A percentile compares a stretch with the other conserved stretches of the same genome.
These are phyloP conservation scores for Salix brachista DNA, from an alignment of 345 rosid genomes.

Conservation along the genomic window DNA sequence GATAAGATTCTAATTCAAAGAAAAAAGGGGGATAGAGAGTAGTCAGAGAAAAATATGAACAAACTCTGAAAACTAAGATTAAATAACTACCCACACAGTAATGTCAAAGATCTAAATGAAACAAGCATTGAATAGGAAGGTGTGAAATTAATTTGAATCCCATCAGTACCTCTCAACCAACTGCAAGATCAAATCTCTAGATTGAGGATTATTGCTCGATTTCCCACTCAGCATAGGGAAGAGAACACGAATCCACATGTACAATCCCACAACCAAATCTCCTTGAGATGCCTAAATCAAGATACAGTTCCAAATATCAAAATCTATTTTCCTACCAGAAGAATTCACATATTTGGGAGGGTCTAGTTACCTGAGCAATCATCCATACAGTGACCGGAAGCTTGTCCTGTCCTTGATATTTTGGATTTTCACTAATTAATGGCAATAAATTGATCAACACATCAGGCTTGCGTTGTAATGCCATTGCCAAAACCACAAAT, in stretches of 20 bases:
- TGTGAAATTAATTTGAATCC: background rate
- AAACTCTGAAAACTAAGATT: background rate
- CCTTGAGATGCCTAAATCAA: constrained; percentile 8
- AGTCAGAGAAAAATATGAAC: background rate
- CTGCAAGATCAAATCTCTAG: constrained; percentile 9
- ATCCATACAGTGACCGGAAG: constrained; percentile 10
- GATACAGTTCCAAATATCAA: background rate
- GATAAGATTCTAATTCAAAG: constrained; percentile 4
- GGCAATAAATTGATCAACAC: constrained; percentile 13
- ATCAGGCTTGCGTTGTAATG: constrained; percentile 5
- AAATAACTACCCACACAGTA: background rate
- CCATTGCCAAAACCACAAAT: constrained; percentile 14
- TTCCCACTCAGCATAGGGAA: constrained; percentile 10
- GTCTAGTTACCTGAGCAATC: constrained; percentile 13
- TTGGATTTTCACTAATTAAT: constrained; percentile 7
- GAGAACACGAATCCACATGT: constrained; percentile 10
- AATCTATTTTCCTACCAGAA: background rate
- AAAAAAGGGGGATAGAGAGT: background rate
- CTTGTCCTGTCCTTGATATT: constrained; percentile 14
- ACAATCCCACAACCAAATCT: constrained; percentile 14
- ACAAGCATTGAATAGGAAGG: background rate
- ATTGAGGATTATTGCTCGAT: constrained; percentile 4
- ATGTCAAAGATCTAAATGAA: background rate
- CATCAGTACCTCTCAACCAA: constrained; percentile 8
- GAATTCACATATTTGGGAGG: background rate